These are phyloP conservation scores for Aspergillus ochraceoroseus DNA, from an alignment of 2,329 filamentous ascomycete genomes.

Conservation along the genomic window DNA sequence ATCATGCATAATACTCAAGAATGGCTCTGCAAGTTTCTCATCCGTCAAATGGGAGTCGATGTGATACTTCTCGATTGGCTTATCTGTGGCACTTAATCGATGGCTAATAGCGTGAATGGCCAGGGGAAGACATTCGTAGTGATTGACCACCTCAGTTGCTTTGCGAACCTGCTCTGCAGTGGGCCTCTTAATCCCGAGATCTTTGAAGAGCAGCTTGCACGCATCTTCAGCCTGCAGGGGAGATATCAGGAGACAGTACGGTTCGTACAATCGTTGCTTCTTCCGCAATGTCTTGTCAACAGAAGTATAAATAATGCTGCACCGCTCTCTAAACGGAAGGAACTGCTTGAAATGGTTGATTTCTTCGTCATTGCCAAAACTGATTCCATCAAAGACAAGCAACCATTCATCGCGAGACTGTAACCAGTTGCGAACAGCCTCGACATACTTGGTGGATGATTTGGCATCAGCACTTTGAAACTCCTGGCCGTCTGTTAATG, in stretches of 20 bases:
- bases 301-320: constrained; percentile 64
- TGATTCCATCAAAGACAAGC: constrained; percentile 62
- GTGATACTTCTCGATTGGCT: constrained; percentile 57
- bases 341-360: constrained; percentile 52
- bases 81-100: constrained; percentile 56
- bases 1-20: constrained; percentile 47
- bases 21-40: constrained; percentile 50
- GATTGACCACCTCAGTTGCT: constrained; percentile 57
- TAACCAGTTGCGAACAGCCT: constrained; percentile 58
- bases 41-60: constrained; percentile 54
- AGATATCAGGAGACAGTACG: constrained; percentile 55
- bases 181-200: constrained; percentile 56
- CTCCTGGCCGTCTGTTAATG: constrained; percentile 44
- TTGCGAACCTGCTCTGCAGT: constrained; percentile 52
- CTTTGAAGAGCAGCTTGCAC: constrained; percentile 56
- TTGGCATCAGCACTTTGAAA: constrained; percentile 36
- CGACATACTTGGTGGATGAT: constrained; percentile 50
- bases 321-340: constrained; percentile 60
- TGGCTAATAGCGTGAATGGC: constrained; percentile 64
- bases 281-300: constrained; percentile 55
- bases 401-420: constrained; percentile 60
- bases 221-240: constrained; percentile 55
- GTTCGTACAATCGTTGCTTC: constrained; percentile 56
- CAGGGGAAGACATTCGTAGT: constrained; percentile 61
- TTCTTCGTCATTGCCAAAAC: constrained; percentile 54